Percentiles rank a stretch among this genome's conserved stretches.
Conservation (phyloP, 192 early-diverging fungal genomes). For the Podila horticola region DNA sequence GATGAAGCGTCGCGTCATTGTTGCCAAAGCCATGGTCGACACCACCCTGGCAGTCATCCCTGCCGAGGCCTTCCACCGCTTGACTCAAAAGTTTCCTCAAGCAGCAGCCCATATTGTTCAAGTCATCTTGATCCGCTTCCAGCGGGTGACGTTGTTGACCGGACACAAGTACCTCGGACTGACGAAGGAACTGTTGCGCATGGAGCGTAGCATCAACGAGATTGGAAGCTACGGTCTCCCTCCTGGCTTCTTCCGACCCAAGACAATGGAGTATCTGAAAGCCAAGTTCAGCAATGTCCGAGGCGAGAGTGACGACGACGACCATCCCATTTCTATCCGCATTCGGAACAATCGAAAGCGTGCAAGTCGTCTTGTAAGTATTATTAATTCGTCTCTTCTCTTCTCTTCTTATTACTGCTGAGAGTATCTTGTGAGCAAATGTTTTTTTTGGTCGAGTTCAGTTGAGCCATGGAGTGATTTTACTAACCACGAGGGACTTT, state of each 20-base stretch:
- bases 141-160: constrained; percentile 93
- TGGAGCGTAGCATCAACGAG: constrained; percentile 87
- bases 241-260: constrained; percentile 59
- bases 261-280: constrained; percentile 65
- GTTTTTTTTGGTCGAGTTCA: no score
- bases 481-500: neutral
- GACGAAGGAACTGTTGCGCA: constrained; percentile 85
- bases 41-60: constrained; percentile 96
- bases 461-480: neutral
- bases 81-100: constrained; percentile 91
- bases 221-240: constrained; percentile 70
- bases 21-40: constrained; percentile 86
- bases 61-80: constrained; percentile 88
- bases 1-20: constrained; percentile 77
- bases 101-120: constrained; percentile 95
- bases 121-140: constrained; percentile 94
- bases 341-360: constrained; percentile 37
- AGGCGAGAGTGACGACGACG: constrained; percentile 41
- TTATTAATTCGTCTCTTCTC: neutral
- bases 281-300: constrained; percentile 54
- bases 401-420: no score
- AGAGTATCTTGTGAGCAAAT: neutral
- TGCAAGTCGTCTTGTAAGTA: constrained; percentile 25
- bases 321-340: constrained; percentile 46
- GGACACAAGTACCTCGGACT: constrained; percentile 90